Percentiles rank a stretch among this genome's conserved stretches.
phyloP scores from a whole-genome alignment of 192 early-diverging fungal genomes.

The Allomyces arbusculus region DNA sequence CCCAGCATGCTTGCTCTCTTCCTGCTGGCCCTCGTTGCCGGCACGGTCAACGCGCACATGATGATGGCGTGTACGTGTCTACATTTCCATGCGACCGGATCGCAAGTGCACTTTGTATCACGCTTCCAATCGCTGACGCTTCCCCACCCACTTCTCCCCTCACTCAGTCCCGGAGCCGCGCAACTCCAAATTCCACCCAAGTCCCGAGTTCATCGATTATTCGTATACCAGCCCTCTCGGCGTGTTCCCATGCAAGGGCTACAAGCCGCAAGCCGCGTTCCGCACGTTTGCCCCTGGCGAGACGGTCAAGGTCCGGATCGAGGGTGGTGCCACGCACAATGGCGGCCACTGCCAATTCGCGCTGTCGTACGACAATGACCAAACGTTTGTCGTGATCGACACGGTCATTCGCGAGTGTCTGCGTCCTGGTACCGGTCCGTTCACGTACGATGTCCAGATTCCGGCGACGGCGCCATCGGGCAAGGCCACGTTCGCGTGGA shows the following conservation, averaged over 20 bases:
- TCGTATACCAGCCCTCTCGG: background rate
- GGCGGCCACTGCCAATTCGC: conserved; percentile 54
- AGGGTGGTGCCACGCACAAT: conserved; percentile 20
- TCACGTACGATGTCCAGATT: conserved; percentile 24
- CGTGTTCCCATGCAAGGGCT: background rate
- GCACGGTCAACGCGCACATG: background rate
- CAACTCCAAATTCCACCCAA: background rate
- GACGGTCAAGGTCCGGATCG: background rate
- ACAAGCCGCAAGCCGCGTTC: background rate
- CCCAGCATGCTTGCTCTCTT: background rate
- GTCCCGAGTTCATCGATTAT: background rate
- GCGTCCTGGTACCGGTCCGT: conserved; percentile 8
- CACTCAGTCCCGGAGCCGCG: background rate
- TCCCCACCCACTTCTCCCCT: no score
- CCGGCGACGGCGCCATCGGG: conserved; percentile 30
- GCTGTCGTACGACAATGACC: conserved; percentile 35
- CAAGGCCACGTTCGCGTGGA: conserved; percentile 34
- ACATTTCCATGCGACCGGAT: no score
- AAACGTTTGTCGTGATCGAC: conserved; percentile 37
- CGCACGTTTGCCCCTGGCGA: background rate
- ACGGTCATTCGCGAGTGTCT: conserved; percentile 23
- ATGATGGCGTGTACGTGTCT: background rate
- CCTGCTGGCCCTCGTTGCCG: background rate
- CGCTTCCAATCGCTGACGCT: no score
- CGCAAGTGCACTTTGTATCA: no score